These are phyloP conservation scores for Sambucus nigra DNA, from an alignment of 129 eudicot species.

Conservation along the genomic window DNA sequence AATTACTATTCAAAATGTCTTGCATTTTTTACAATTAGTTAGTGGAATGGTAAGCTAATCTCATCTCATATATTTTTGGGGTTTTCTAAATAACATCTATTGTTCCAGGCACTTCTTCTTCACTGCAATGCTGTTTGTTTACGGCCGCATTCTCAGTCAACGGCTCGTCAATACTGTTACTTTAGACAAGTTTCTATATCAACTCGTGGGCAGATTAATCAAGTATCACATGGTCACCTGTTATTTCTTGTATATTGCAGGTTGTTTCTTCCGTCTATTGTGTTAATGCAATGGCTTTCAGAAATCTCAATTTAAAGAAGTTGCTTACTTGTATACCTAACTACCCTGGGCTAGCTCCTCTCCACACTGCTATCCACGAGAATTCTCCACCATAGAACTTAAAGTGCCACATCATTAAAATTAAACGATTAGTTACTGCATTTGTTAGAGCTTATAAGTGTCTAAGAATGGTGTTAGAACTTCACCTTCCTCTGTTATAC, in stretches of 20 bases:
- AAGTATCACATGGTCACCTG: constrained; percentile 93
- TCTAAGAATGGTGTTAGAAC: too few relatives aligned
- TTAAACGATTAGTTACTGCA: too few relatives aligned
- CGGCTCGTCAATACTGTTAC: constrained; percentile 81
- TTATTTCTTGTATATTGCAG: constrained; percentile 86
- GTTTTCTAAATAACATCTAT: background rate
- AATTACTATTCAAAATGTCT: too few relatives aligned
- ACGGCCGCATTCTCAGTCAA: constrained; percentile 88
- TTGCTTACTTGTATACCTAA: background rate
- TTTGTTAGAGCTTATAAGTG: too few relatives aligned
- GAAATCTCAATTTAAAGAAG: constrained; percentile 2
- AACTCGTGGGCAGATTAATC: constrained; percentile 60
- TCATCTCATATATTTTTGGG: background rate
- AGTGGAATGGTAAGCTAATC: background rate
- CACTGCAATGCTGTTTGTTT: constrained; percentile 90
- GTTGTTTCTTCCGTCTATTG: constrained; percentile 26
- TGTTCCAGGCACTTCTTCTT: constrained; percentile 85
- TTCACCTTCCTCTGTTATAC: too few relatives aligned
- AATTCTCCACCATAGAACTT: too few relatives aligned
- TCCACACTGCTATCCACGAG: too few relatives aligned
- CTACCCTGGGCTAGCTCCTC: background rate
- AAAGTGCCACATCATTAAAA: too few relatives aligned
- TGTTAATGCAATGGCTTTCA: constrained; percentile 11
- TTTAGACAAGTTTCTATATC: constrained; percentile 59
- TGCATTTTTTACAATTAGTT: background rate